Conservation (phyloP, 352 stramenopile species). For the Pythium angustatum region DNA sequence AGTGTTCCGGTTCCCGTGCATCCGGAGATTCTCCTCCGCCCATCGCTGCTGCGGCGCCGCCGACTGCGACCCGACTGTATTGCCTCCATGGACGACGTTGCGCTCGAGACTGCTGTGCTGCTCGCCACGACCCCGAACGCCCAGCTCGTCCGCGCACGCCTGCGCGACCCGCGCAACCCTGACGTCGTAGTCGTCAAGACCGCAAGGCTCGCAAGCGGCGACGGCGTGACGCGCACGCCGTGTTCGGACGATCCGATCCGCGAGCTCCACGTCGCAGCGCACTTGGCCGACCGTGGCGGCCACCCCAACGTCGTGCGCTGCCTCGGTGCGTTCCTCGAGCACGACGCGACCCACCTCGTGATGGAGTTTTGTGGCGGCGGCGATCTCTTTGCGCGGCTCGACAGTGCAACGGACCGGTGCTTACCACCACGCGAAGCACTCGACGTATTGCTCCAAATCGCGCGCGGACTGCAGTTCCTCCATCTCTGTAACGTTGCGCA, state of each 20-base stretch:
- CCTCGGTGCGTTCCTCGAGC: slow-evolving; percentile 27
- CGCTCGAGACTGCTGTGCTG: slow-evolving; percentile 10
- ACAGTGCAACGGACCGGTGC: neutral
- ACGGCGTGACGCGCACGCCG: slow-evolving; percentile 19
- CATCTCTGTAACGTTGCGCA: slow-evolving; percentile 38
- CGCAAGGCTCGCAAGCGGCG: slow-evolving; percentile 11
- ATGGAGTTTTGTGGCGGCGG: slow-evolving; percentile 29
- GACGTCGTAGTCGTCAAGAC: slow-evolving; percentile 47
- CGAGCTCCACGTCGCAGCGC: slow-evolving; percentile 18
- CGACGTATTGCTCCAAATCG: neutral
- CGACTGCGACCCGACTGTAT: slow-evolving; percentile 1
- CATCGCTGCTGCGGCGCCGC: neutral
- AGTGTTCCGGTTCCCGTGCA: neutral
- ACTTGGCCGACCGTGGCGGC: slow-evolving; percentile 28
- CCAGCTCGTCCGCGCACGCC: slow-evolving; percentile 11
- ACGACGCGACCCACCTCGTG: slow-evolving; percentile 27
- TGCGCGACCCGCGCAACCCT: neutral
- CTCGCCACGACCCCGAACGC: slow-evolving; percentile 23
- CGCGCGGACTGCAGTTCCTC: neutral
- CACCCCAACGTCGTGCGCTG: slow-evolving; percentile 26
- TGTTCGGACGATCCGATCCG: slow-evolving; percentile 34
- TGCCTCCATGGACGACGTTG: slow-evolving; percentile 1
- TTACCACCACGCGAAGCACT: neutral
- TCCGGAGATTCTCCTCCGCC: neutral
- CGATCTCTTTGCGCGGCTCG: slow-evolving; percentile 5